Evolutionary conservation across 352 stramenopile species (phyloP).

Genomic region (Globisporangium radiosum): DNA sequence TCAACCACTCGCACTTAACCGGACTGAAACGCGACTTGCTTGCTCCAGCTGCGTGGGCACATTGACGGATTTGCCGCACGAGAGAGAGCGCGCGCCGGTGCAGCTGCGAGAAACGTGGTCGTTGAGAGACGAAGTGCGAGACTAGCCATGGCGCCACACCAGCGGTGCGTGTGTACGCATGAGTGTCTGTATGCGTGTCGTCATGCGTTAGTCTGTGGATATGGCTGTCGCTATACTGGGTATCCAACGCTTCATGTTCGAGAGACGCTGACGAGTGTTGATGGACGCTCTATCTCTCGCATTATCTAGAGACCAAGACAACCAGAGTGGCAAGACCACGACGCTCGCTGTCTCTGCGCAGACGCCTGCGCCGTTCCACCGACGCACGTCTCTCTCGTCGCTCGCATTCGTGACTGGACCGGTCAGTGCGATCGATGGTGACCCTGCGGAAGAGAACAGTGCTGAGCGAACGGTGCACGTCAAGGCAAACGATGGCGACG

Average conservation of each 20-base stretch:
- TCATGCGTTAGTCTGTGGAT: no score
- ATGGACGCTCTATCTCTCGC: neutral
- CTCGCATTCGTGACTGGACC: neutral
- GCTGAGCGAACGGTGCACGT: slow-evolving; percentile 4
- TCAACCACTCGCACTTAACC: neutral
- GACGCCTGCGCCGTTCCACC: neutral
- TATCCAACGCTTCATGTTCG: neutral
- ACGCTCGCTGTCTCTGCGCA: neutral
- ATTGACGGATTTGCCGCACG: slow-evolving; percentile 20
- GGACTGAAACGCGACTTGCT: no score
- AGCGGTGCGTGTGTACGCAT: slow-evolving; percentile 18
- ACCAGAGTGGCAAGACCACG: slow-evolving; percentile 5
- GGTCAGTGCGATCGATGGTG: neutral
- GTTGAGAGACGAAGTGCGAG: neutral
- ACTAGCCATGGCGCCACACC: slow-evolving; percentile 32
- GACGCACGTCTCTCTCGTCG: slow-evolving; percentile 9
- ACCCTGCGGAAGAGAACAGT: slow-evolving; percentile 6
- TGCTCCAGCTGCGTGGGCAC: neutral
- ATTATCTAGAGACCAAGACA: slow-evolving; percentile 7
- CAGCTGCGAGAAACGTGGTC: neutral
- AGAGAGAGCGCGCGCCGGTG: neutral
- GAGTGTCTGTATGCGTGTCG: no score
- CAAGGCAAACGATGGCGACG: slow-evolving; percentile 3
- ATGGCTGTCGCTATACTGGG: no score
- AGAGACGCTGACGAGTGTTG: neutral